These are phyloP conservation scores for Citrus sp. DNA, from an alignment of 345 rosid genomes.

Conservation along the genomic window DNA sequence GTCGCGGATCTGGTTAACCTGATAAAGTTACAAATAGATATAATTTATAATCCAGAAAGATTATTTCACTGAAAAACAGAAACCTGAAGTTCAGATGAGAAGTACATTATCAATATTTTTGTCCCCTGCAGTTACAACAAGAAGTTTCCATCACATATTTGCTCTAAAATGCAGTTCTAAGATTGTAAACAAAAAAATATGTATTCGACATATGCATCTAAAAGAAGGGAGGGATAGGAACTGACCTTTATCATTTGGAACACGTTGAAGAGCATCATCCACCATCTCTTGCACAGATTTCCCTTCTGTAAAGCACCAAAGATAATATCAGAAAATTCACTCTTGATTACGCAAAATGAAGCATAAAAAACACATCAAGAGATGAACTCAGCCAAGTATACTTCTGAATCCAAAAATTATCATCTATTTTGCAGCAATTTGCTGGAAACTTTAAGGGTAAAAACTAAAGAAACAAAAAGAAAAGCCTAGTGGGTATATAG, in stretches of 20 bases:
- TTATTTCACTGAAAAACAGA: conserved; percentile 6
- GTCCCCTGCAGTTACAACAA: conserved; percentile 66
- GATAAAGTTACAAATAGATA: conserved; percentile 19
- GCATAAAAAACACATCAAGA: neutral
- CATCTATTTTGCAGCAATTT: conserved; percentile 3
- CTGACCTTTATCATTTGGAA: conserved; percentile 80
- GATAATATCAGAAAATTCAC: conserved; percentile 12
- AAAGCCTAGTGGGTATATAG: neutral
- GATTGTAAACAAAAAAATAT: conserved; percentile 6
- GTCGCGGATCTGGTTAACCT: conserved; percentile 95
- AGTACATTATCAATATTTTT: conserved; percentile 84
- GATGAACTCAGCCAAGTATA: neutral
- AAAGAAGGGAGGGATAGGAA: neutral
- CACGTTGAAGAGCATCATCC: conserved; percentile 81
- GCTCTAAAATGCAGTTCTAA: conserved; percentile 11
- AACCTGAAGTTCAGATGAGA: conserved; percentile 14
- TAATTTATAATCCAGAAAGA: conserved; percentile 15
- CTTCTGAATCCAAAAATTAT: conserved; percentile 3
- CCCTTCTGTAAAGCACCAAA: conserved; percentile 63
- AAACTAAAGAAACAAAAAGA: neutral
- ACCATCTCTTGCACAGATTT: conserved; percentile 98
- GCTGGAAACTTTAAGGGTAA: neutral
- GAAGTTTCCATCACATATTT: conserved; percentile 21
- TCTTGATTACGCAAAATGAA: neutral
- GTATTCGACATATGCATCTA: neutral